phyloP scores from a whole-genome alignment of 768 basidiomycete genomes.

The Leccinum pellstonianum region DNA sequence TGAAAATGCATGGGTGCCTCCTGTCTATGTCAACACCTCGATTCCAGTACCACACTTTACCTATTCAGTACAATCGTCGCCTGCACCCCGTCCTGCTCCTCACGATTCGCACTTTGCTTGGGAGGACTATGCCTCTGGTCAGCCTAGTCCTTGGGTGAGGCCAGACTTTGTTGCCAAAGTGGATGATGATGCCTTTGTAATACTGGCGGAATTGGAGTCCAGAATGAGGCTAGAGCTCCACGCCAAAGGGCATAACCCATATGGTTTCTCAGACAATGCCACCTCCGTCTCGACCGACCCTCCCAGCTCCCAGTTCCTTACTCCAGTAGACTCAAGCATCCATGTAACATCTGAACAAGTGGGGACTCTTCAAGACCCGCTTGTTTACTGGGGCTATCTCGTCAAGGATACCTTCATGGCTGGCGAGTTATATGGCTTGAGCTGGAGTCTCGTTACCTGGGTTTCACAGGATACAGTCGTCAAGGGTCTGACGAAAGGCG shows the following conservation, averaged over 20 bases:
- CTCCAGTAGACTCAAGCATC: background rate
- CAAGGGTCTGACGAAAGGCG: slow-evolving; percentile 66
- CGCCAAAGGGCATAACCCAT: slow-evolving; percentile 32
- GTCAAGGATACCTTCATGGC: slow-evolving; percentile 95
- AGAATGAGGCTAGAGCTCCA: slow-evolving; percentile 78
- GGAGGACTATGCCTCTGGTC: slow-evolving; percentile 43
- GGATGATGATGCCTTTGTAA: slow-evolving; percentile 94
- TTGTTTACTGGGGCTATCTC: slow-evolving; percentile 88
- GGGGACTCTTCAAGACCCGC: slow-evolving; percentile 49
- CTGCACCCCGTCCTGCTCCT: slow-evolving; percentile 60
- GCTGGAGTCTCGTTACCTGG: slow-evolving; percentile 86
- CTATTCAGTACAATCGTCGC: slow-evolving; percentile 58
- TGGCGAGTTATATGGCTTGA: slow-evolving; percentile 89
- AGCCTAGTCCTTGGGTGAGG: slow-evolving; percentile 66
- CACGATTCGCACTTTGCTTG: slow-evolving; percentile 69
- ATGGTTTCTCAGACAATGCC: slow-evolving; percentile 14
- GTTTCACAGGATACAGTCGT: slow-evolving; percentile 72
- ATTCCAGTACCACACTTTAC: slow-evolving; percentile 50
- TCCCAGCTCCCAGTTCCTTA: background rate
- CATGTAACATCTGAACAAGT: slow-evolving; percentile 9
- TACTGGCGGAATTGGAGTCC: slow-evolving; percentile 93
- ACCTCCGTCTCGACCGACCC: slow-evolving; percentile 5
- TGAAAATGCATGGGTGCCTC: slow-evolving; percentile 87
- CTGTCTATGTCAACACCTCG: slow-evolving; percentile 55
- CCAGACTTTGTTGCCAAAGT: slow-evolving; percentile 94